Evolutionary conservation across 2,329 filamentous ascomycete species (phyloP).

Genomic region (Penicillium sp.): DNA sequence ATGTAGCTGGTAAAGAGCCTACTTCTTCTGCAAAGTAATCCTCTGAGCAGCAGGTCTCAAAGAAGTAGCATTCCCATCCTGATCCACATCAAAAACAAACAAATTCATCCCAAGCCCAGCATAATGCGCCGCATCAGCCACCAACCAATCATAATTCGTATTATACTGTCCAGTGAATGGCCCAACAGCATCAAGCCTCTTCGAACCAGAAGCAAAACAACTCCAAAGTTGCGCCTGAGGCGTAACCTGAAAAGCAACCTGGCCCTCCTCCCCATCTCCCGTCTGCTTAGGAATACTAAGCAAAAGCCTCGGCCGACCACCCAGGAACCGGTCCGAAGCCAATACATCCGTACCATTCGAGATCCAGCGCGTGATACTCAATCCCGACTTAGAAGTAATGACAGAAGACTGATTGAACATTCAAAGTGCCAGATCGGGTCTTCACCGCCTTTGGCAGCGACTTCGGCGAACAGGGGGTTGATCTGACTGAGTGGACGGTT

Average conservation of each 20-base stretch:
- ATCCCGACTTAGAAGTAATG: neutral
- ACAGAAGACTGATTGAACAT: conserved; percentile 33
- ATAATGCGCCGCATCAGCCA: conserved; percentile 23
- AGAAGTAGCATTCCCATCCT: conserved; percentile 21
- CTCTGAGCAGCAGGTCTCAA: conserved; percentile 20
- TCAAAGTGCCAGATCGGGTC: conserved; percentile 25
- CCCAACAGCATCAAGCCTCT: neutral
- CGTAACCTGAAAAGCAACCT: neutral
- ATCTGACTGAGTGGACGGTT: conserved; percentile 50
- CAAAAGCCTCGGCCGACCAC: neutral
- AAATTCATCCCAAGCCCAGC: conserved; percentile 22
- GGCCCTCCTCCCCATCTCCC: neutral
- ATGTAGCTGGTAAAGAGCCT: neutral
- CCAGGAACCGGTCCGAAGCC: neutral
- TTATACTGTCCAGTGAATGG: conserved; percentile 2
- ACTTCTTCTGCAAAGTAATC: conserved; percentile 13
- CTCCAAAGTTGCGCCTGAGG: neutral
- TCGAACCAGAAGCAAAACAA: neutral
- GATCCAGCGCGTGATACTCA: conserved; percentile 28
- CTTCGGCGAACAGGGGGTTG: conserved; percentile 39
- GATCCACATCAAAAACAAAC: conserved; percentile 30
- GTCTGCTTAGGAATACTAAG: neutral
- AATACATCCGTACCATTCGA: conserved; percentile 31
- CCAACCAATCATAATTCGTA: neutral
- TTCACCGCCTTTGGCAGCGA: conserved; percentile 1